Conservation (phyloP, 257 asterid species). For the Ajuga chamaepitys region DNA sequence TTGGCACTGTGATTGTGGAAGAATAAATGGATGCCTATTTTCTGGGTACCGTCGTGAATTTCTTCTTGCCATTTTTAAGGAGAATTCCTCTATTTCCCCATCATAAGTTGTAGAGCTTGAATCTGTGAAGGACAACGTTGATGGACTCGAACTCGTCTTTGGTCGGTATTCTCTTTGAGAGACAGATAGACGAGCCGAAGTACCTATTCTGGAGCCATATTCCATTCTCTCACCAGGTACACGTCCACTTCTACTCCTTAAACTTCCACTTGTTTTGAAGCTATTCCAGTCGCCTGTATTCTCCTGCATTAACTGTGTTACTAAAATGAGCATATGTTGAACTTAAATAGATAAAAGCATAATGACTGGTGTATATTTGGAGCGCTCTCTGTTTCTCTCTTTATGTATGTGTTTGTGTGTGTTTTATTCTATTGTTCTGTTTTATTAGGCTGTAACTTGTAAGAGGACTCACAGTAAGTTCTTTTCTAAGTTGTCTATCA, state of each 20-base stretch:
- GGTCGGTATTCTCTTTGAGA: conserved; percentile 31
- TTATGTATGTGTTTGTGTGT: too few relatives aligned
- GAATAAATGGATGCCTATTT: conserved; percentile 20
- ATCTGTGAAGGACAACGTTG: conserved; percentile 40
- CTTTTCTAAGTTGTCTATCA: conserved; percentile 18
- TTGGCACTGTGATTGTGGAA: conserved; percentile 14
- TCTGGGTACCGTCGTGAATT: conserved; percentile 24
- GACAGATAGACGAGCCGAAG: conserved; percentile 26
- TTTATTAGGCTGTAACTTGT: background rate
- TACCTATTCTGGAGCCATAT: conserved; percentile 18
- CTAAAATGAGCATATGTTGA: background rate
- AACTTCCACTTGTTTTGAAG: conserved; percentile 19
- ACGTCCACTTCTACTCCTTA: conserved; percentile 34
- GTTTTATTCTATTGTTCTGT: too few relatives aligned
- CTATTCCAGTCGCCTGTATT: conserved; percentile 14
- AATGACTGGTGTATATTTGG: background rate
- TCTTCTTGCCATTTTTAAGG: conserved; percentile 21
- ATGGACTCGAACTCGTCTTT: conserved; percentile 35
- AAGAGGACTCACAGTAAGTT: conserved; percentile 21
- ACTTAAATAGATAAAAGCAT: background rate
- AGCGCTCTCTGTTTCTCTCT: background rate
- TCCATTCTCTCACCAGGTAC: conserved; percentile 28
- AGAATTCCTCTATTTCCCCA: conserved; percentile 29
- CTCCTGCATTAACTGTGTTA: conserved; percentile 25
- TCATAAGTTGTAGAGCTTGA: conserved; percentile 38